Conservation (phyloP, 148 eudicot species). For the Hydrangea macrophylla region DNA sequence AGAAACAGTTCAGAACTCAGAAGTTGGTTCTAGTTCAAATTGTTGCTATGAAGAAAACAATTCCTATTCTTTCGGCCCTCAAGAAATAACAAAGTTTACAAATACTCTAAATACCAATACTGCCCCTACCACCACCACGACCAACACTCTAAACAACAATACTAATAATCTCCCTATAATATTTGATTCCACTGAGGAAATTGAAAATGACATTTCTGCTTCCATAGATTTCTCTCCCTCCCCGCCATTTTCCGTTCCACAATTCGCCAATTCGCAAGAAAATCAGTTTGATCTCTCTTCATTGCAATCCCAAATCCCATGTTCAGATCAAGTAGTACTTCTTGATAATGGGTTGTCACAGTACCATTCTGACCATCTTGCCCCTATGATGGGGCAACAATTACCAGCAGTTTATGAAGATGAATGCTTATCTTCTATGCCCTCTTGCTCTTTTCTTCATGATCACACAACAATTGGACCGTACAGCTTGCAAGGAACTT, state of each 20-base stretch:
- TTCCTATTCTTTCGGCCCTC: slow-evolving; percentile 33
- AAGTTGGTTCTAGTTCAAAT: slow-evolving; percentile 62
- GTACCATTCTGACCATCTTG: slow-evolving; percentile 20
- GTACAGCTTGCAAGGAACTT: slow-evolving; percentile 30
- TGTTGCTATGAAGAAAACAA: slow-evolving; percentile 65
- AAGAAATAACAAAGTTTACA: slow-evolving; percentile 22
- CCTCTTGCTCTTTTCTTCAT: slow-evolving; percentile 45
- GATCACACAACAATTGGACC: slow-evolving; percentile 46
- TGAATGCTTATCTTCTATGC: slow-evolving; percentile 56
- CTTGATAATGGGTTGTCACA: slow-evolving; percentile 24
- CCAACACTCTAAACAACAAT: slow-evolving; percentile 6
- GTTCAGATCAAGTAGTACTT: too few species aligned
- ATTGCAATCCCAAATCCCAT: slow-evolving; percentile 27
- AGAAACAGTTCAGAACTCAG: slow-evolving; percentile 58
- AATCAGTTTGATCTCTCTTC: slow-evolving; percentile 37
- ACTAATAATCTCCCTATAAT: slow-evolving; percentile 39
- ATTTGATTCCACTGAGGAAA: slow-evolving; percentile 46
- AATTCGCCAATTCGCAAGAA: slow-evolving; percentile 31
- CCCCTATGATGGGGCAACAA: slow-evolving; percentile 39
- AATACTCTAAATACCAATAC: neutral
- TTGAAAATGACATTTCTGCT: slow-evolving; percentile 54
- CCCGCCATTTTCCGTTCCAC: slow-evolving; percentile 30
- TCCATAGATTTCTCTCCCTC: slow-evolving; percentile 61
- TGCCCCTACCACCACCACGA: slow-evolving; percentile 7
- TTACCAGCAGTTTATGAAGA: slow-evolving; percentile 54